Conservation (phyloP, 2,329 filamentous ascomycete genomes). For the Simplicillium aogashimaense region DNA sequence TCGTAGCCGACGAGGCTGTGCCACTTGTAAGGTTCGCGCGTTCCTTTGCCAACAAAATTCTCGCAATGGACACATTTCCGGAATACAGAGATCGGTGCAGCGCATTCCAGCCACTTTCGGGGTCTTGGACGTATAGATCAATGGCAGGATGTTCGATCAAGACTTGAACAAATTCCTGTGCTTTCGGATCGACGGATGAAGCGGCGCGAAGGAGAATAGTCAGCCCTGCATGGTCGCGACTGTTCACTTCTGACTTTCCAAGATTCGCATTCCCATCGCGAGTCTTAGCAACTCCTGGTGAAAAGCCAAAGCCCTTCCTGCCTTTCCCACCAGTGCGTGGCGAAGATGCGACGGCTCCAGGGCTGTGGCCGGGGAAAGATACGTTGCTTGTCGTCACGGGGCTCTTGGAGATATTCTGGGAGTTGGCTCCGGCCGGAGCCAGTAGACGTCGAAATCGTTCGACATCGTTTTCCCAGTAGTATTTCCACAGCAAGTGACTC, state of each 20-base stretch:
- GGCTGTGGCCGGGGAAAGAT: conserved; percentile 23
- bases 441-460: conserved; percentile 86
- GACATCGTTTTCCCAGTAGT: conserved; percentile 95
- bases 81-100: conserved; percentile 84
- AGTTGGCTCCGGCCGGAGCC: conserved; percentile 55
- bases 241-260: conserved; percentile 65
- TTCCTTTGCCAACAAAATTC: conserved; percentile 72
- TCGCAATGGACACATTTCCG: conserved; percentile 80
- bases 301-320: conserved; percentile 40
- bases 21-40: conserved; percentile 52
- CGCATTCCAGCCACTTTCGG: conserved; percentile 92
- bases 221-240: conserved; percentile 69
- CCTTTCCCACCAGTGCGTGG: conserved; percentile 38
- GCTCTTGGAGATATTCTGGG: conserved; percentile 45
- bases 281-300: conserved; percentile 19
- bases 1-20: conserved; percentile 47
- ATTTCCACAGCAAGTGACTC: conserved; percentile 96
- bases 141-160: conserved; percentile 73
- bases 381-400: conserved; percentile 29
- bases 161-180: conserved; percentile 65
- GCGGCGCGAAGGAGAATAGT: conserved; percentile 79
- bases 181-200: conserved; percentile 60
- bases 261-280: conserved; percentile 34
- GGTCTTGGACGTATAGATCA: conserved; percentile 80
- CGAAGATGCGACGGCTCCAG: conserved; percentile 34